Evolutionary conservation across 2,329 filamentous ascomycete species (phyloP).

Genomic region (Didymella glomerata): DNA sequence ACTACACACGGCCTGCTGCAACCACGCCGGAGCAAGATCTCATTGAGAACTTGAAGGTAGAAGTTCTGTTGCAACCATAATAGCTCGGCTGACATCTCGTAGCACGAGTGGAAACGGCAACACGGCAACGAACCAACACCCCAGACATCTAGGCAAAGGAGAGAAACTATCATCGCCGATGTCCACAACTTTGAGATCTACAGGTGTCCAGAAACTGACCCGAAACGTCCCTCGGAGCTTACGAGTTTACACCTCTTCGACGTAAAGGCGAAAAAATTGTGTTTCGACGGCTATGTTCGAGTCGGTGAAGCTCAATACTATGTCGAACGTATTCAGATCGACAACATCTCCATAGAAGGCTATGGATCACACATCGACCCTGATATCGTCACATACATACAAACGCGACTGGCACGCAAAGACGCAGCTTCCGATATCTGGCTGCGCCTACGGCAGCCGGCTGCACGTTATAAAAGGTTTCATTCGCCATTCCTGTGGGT

Average conservation of each 20-base stretch:
- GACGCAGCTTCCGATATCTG: slow-evolving; percentile 59
- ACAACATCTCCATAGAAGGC: slow-evolving; percentile 69
- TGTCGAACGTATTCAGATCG: slow-evolving; percentile 66
- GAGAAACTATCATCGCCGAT: slow-evolving; percentile 26
- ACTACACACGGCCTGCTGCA: slow-evolving; percentile 22
- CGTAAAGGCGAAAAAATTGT: slow-evolving; percentile 28
- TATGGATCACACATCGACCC: slow-evolving; percentile 64
- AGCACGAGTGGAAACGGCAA: slow-evolving; percentile 18
- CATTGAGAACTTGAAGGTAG: slow-evolving; percentile 21
- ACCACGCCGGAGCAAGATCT: slow-evolving; percentile 21
- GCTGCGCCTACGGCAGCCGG: slow-evolving; percentile 68
- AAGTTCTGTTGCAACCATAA: background rate
- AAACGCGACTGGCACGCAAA: slow-evolving; percentile 55
- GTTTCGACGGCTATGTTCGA: slow-evolving; percentile 54
- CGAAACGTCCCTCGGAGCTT: slow-evolving; percentile 25
- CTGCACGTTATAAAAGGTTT: slow-evolving; percentile 69
- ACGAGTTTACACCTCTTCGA: slow-evolving; percentile 33
- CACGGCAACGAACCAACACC: background rate
- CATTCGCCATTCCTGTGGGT: slow-evolving; percentile 74
- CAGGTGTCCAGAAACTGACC: slow-evolving; percentile 15
- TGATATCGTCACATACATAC: slow-evolving; percentile 69
- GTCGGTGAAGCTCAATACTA: slow-evolving; percentile 56
- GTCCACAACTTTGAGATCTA: slow-evolving; percentile 41
- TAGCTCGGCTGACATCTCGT: background rate
- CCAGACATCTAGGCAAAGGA: slow-evolving; percentile 11